These are phyloP conservation scores for Colletotrichum chlorophyti DNA, from an alignment of 2,329 filamentous ascomycete species.

Conservation along the genomic window DNA sequence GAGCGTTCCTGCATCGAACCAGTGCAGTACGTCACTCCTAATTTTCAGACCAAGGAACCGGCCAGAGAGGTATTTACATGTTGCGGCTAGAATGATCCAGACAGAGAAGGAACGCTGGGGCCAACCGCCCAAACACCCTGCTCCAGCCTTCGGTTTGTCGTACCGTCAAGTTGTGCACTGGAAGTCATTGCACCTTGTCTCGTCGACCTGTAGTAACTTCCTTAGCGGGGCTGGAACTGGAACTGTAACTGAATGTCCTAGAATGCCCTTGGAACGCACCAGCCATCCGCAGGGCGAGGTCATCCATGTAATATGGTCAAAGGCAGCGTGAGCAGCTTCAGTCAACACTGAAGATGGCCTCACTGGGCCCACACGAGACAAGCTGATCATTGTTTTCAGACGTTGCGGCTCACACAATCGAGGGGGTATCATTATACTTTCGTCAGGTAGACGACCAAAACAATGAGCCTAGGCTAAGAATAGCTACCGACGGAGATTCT, in stretches of 20 bases:
- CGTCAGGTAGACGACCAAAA: conserved; percentile 13
- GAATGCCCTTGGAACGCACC: not conserved
- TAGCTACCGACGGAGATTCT: not conserved
- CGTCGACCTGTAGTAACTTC: too few relatives aligned
- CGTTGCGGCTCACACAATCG: not conserved
- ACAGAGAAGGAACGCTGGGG: conserved; percentile 10
- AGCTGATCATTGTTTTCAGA: not conserved
- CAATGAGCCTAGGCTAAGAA: conserved; percentile 15
- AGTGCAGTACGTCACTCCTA: conserved; percentile 26
- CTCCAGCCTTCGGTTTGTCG: not conserved
- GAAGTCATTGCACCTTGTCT: too few relatives aligned
- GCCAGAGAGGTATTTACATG: conserved; percentile 21
- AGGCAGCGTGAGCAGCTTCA: too few relatives aligned
- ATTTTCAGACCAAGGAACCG: conserved; percentile 18
- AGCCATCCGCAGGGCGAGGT: conserved; percentile 2
- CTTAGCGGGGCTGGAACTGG: not conserved
- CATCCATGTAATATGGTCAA: too few relatives aligned
- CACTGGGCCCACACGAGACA: conserved; percentile 7
- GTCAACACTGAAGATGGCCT: conserved; percentile 14
- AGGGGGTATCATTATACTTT: conserved; percentile 27
- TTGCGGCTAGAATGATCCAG: conserved; percentile 26
- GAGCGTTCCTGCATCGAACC: conserved; percentile 27
- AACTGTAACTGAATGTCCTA: conserved; percentile 3
- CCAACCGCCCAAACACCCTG: not conserved
- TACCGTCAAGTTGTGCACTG: too few relatives aligned